phyloP scores from a whole-genome alignment of 495 filamentous ascomycete species.

The Penicillium subrubescens region DNA sequence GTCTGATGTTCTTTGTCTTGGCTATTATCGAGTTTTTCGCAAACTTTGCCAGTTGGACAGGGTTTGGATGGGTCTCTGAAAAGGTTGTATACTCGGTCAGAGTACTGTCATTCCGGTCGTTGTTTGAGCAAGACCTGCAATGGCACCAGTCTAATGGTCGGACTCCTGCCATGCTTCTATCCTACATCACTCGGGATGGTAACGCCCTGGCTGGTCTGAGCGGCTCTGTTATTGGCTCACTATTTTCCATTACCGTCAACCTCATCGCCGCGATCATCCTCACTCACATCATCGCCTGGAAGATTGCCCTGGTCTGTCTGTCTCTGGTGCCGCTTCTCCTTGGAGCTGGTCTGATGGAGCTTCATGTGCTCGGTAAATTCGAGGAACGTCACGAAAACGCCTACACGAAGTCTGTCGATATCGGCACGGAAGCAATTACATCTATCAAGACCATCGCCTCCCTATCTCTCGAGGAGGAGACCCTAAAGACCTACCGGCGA shows the following conservation, averaged over 20 bases:
- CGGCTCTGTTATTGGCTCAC: constrained; percentile 45
- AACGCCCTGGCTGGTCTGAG: constrained; percentile 51
- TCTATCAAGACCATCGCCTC: constrained; percentile 59
- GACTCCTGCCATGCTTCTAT: constrained; percentile 47
- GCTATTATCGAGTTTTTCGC: constrained; percentile 55
- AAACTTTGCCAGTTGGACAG: constrained; percentile 51
- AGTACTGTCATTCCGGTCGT: constrained; percentile 51
- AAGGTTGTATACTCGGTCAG: constrained; percentile 53
- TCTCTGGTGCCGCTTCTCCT: constrained; percentile 47
- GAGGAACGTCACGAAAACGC: constrained; percentile 61
- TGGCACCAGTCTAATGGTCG: constrained; percentile 56
- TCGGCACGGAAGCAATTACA: constrained; percentile 52
- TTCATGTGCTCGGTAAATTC: constrained; percentile 54
- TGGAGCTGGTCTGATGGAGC: constrained; percentile 52
- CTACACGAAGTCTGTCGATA: constrained; percentile 52
- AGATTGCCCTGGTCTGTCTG: constrained; percentile 43
- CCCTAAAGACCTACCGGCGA: constrained; percentile 40
- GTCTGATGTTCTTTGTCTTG: constrained; percentile 58
- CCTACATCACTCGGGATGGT: constrained; percentile 53
- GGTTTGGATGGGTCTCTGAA: constrained; percentile 55
- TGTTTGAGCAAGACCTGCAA: constrained; percentile 55
- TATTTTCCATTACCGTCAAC: constrained; percentile 50
- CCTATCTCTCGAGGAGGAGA: constrained; percentile 48
- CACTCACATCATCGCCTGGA: constrained; percentile 48
- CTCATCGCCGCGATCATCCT: constrained; percentile 47